phyloP scores from a whole-genome alignment of 164 flowering plant genomes.

The Macadamia tetraphylla region DNA sequence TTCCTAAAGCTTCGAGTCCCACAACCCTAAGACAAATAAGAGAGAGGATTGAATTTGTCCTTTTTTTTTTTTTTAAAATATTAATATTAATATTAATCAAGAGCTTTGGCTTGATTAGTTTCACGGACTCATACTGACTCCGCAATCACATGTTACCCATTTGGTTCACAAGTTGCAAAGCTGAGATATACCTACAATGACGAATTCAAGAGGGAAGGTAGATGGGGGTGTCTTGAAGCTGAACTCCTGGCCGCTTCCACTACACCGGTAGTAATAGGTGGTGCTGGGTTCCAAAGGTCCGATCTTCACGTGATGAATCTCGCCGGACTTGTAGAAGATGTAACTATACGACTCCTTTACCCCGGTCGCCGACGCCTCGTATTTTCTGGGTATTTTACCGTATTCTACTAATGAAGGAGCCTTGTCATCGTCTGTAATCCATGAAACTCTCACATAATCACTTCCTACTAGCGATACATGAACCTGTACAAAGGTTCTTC shows the following conservation, averaged over 20 bases:
- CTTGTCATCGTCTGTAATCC: conserved; percentile 43
- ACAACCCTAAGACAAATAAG: too few relatives aligned
- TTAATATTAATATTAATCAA: too few relatives aligned
- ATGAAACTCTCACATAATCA: conserved; percentile 56
- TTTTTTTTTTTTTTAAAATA: too few relatives aligned
- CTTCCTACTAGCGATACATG: conserved; percentile 63
- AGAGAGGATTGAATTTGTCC: too few relatives aligned
- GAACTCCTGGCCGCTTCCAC: conserved; percentile 55
- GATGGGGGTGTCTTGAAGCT: conserved; percentile 71
- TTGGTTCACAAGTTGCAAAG: too few relatives aligned
- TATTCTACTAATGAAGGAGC: conserved; percentile 51
- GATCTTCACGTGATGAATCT: conserved; percentile 63
- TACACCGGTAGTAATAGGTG: conserved; percentile 64
- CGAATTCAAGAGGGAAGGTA: conserved; percentile 59
- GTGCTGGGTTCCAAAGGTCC: conserved; percentile 70
- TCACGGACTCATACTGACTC: too few relatives aligned
- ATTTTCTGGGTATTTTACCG: conserved; percentile 42
- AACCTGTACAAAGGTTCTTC: conserved; percentile 32
- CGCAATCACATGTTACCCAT: too few relatives aligned
- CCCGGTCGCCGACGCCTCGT: conserved; percentile 40
- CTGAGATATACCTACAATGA: conserved; percentile 41
- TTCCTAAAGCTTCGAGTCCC: too few relatives aligned
- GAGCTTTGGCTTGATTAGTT: too few relatives aligned
- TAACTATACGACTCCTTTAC: conserved; percentile 48
- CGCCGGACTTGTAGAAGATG: conserved; percentile 62